Base-by-base conservation (phyloP, 805 yeast species). In the Wickerhamiella kazuoi region DNA sequence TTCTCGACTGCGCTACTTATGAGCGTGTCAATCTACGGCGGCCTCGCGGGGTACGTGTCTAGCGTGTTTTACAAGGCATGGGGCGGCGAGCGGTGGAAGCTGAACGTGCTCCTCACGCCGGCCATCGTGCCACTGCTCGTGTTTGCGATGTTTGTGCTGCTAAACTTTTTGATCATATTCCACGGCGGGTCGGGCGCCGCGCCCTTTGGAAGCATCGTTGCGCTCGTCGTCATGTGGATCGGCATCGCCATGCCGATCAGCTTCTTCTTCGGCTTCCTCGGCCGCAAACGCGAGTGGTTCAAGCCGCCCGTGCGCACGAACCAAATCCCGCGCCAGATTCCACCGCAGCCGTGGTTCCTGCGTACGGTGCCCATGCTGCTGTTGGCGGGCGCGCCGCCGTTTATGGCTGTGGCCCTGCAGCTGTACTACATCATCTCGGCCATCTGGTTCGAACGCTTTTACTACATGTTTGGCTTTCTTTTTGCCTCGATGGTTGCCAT, bases 381-480 rank as follows among this genome's bases (percentile, higher is more conserved):
- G 32, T 67, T 81, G 44, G 79, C 93, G 2, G 97, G 97, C 44
- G 71, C 87, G 43, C 76, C 87, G 69, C 96, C 97, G 52, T 84
- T 87, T 55, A 93, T 94, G 8, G 78, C 94, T 17, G 79, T 90
- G 54, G 84, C 94, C 19, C 90, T 90, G 41, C 96, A 90, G 63
- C 72, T 90, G 72, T 86, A 83, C 61, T 87, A 84, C 63, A 81
- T 90, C 51, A 76, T 81, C 64, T 71, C 81, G 38, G 82, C 94
- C 24, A 62, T 90, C 48, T 87, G 98, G 98, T 82, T 80, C 61
- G 84, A 81, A 68, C 72, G 81, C 57, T 76, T 86, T 47, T 90
- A 73, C 67, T 90, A 86, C 68, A 87, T 90, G 97, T 90, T 90
- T 67, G 98, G 97, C 11, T 90, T 87, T 68, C 64, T 87, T 49